These are phyloP conservation scores for Heracleum sosnowskyi DNA, from an alignment of 129 eudicot species.

Conservation along the genomic window DNA sequence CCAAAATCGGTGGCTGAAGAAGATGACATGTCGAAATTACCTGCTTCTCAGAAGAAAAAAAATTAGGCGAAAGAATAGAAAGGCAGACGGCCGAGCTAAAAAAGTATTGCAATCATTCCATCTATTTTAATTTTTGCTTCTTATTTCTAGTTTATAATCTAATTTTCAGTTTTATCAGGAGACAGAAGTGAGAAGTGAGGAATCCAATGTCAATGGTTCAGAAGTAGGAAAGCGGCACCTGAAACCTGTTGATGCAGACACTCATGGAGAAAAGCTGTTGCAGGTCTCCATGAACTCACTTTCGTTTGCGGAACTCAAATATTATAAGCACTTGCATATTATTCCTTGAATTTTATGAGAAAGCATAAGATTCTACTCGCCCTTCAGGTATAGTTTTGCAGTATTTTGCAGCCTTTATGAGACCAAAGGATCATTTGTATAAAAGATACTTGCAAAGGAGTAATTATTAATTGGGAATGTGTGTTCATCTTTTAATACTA, in stretches of 20 bases:
- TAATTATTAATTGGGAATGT: neutral
- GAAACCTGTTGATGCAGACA: constrained; percentile 86
- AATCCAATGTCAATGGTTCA: constrained; percentile 48
- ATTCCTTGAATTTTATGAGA: constrained; percentile 38
- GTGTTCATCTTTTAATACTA: neutral
- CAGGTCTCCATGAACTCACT: constrained; percentile 37
- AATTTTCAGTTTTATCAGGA: constrained; percentile 35
- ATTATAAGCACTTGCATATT: neutral
- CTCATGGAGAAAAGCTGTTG: constrained; percentile 78
- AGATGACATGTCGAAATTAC: constrained; percentile 72
- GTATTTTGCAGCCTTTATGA: neutral
- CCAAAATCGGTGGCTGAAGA: constrained; percentile 75
- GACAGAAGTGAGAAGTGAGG: constrained; percentile 86
- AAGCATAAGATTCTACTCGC: constrained; percentile 86
- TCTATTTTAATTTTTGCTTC: constrained; percentile 8
- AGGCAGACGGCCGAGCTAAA: constrained; percentile 93
- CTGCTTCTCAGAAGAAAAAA: constrained; percentile 89
- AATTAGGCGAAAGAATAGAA: constrained; percentile 87
- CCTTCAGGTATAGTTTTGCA: constrained; percentile 50
- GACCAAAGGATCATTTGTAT: too few species aligned
- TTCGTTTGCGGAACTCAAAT: neutral
- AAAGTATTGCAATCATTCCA: constrained; percentile 41
- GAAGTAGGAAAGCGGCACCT: constrained; percentile 61
- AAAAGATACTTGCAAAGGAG: neutral
- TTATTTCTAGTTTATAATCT: constrained; percentile 10